Evolutionary conservation across 83 land plant species (phyloP).

Genomic region (Thuja plicata): DNA sequence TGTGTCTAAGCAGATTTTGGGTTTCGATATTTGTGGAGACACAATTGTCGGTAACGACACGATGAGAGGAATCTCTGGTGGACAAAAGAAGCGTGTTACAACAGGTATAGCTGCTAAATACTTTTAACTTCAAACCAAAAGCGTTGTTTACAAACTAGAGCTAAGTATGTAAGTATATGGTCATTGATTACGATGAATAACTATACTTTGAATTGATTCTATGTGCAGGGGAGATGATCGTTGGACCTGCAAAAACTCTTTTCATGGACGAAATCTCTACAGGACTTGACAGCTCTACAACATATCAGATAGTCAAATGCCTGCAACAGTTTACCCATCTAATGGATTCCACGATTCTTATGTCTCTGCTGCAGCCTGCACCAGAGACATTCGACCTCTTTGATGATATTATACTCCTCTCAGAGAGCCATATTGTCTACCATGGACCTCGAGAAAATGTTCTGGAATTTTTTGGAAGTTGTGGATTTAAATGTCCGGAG

Average conservation of each 20-base stretch:
- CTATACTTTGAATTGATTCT: not conserved
- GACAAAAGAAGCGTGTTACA: slow-evolving; percentile 17
- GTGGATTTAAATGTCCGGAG: slow-evolving; percentile 53
- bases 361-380: slow-evolving; percentile 58
- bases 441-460: slow-evolving; percentile 54
- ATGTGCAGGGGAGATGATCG: slow-evolving; percentile 38
- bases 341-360: slow-evolving; percentile 37
- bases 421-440: slow-evolving; percentile 54
- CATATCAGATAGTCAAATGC: slow-evolving; percentile 42
- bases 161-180: not conserved
- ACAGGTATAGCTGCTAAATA: not conserved
- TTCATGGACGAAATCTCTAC: slow-evolving; percentile 56
- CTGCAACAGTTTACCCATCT: slow-evolving; percentile 24
- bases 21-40: slow-evolving; percentile 16
- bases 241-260: slow-evolving; percentile 31
- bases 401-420: slow-evolving; percentile 50
- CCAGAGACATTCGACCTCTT: slow-evolving; percentile 59
- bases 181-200: not conserved
- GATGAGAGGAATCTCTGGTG: slow-evolving; percentile 14
- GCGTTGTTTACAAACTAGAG: not conserved
- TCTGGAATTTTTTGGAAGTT: slow-evolving; percentile 45
- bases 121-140: not conserved
- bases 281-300: slow-evolving; percentile 50
- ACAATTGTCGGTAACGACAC: slow-evolving; percentile 10
- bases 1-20: slow-evolving; percentile 14